Evolutionary conservation across 495 filamentous ascomycete genomes (phyloP).

Genomic region (Bryoglossum gracile): DNA sequence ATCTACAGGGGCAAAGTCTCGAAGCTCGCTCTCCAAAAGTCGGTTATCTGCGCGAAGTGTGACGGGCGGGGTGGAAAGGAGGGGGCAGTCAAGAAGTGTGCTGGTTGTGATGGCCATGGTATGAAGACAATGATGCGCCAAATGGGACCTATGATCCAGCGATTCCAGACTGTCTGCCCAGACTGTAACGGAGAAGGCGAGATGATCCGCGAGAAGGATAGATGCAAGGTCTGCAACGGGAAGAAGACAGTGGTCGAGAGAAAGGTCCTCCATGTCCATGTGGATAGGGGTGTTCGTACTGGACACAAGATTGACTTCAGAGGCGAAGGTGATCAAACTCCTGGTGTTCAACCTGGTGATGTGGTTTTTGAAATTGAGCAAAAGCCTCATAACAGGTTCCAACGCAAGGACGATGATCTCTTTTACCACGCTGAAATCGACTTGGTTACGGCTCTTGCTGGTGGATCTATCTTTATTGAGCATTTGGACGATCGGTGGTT

Average conservation of each 20-base stretch:
- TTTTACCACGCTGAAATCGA: constrained; percentile 96
- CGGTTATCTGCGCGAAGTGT: constrained; percentile 91
- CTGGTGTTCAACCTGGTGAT: constrained; percentile 85
- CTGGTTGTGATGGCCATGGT: constrained; percentile 83
- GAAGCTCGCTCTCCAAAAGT: constrained; percentile 94
- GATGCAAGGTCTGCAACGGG: constrained; percentile 87
- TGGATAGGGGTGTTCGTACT: constrained; percentile 87
- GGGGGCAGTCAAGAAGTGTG: constrained; percentile 86
- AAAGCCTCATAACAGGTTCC: constrained; percentile 92
- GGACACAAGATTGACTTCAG: constrained; percentile 95
- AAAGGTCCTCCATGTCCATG: constrained; percentile 96
- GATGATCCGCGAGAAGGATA: constrained; percentile 89
- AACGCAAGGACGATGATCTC: constrained; percentile 91
- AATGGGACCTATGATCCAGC: constrained; percentile 99
- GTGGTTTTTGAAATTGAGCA: constrained; percentile 97
- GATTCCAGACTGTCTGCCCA: constrained; percentile 98
- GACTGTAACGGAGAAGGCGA: constrained; percentile 98
- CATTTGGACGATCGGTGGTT: constrained; percentile 97
- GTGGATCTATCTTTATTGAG: constrained; percentile 83
- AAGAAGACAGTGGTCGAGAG: constrained; percentile 98
- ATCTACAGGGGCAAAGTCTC: constrained; percentile 98
- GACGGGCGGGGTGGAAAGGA: constrained; percentile 97
- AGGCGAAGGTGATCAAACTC: constrained; percentile 94
- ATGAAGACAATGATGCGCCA: constrained; percentile 99
- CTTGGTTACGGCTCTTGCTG: constrained; percentile 88